Evolutionary conservation across 2,329 filamentous ascomycete species (phyloP).

Genomic region (Aureobasidium namibiae): DNA sequence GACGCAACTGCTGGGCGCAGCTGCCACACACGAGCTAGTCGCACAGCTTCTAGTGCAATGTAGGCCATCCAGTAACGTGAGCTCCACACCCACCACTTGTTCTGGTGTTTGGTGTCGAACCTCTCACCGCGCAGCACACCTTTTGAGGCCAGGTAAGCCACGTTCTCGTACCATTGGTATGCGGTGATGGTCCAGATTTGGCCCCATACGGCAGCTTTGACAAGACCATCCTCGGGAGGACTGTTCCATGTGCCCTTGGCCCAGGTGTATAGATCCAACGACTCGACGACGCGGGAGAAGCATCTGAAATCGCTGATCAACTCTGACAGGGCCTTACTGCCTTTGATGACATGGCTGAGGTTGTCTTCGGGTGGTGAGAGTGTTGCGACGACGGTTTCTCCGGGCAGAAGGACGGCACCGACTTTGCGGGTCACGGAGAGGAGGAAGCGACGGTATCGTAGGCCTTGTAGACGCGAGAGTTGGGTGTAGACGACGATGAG

Average conservation of each 20-base stretch:
- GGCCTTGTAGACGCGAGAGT: slow-evolving; percentile 29
- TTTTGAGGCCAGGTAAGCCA: slow-evolving; percentile 66
- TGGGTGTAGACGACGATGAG: slow-evolving; percentile 34
- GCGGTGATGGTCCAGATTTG: slow-evolving; percentile 60
- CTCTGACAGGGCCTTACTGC: slow-evolving; percentile 45
- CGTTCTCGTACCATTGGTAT: slow-evolving; percentile 79
- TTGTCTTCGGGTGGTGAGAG: slow-evolving; percentile 27
- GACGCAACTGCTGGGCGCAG: slow-evolving; percentile 27
- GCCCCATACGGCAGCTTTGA: slow-evolving; percentile 51
- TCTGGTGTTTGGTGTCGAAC: slow-evolving; percentile 38
- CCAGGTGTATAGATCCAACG: slow-evolving; percentile 66
- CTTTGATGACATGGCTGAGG: slow-evolving; percentile 27
- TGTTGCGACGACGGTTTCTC: slow-evolving; percentile 32
- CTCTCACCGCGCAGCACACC: slow-evolving; percentile 49
- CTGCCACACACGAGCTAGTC: slow-evolving; percentile 44
- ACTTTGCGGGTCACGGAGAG: slow-evolving; percentile 31
- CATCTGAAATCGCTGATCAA: slow-evolving; percentile 64
- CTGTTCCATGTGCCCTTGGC: slow-evolving; percentile 36
- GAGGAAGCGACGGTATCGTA: slow-evolving; percentile 28
- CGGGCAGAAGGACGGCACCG: slow-evolving; percentile 31
- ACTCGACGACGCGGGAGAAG: slow-evolving; percentile 67
- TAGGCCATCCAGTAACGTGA: slow-evolving; percentile 73
- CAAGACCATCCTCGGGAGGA: slow-evolving; percentile 35
- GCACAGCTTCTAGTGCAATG: slow-evolving; percentile 65
- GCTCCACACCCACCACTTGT: slow-evolving; percentile 60